Evolutionary conservation across 2,329 filamentous ascomycete genomes (phyloP).

Genomic region (Colletotrichum tropicale): DNA sequence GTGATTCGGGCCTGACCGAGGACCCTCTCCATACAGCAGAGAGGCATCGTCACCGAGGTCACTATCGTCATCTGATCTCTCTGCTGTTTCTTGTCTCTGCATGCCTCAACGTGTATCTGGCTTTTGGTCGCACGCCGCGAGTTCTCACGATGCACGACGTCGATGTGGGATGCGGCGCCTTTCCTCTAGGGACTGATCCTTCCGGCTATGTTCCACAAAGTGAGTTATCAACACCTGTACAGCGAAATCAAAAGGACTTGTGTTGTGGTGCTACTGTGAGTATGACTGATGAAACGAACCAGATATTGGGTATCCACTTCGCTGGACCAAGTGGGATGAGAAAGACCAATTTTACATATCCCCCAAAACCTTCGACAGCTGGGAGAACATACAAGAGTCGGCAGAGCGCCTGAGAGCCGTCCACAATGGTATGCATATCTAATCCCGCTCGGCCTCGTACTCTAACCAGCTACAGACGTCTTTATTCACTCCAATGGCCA

Average conservation of each 20-base stretch:
- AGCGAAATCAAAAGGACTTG: neutral
- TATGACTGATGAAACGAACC: neutral
- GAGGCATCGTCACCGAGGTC: neutral
- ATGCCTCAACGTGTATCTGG: neutral
- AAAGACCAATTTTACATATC: neutral
- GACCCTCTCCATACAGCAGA: neutral
- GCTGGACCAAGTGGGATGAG: neutral
- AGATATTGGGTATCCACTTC: neutral
- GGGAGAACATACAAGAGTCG: neutral
- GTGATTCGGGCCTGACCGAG: neutral
- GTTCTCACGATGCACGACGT: neutral
- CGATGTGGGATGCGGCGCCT: neutral
- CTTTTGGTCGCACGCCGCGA: neutral
- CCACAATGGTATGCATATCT: neutral
- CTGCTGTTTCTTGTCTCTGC: neutral
- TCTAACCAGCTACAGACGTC: neutral
- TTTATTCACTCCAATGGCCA: neutral
- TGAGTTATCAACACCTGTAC: neutral
- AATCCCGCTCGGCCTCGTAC: fast-evolving
- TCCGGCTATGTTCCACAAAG: neutral
- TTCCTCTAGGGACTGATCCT: neutral
- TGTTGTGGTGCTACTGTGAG: neutral
- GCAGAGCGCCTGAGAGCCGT: neutral
- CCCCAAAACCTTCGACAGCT: neutral
- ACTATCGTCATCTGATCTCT: neutral